These are phyloP conservation scores for Russula sp. DNA, from an alignment of 768 basidiomycete species.

Conservation along the genomic window DNA sequence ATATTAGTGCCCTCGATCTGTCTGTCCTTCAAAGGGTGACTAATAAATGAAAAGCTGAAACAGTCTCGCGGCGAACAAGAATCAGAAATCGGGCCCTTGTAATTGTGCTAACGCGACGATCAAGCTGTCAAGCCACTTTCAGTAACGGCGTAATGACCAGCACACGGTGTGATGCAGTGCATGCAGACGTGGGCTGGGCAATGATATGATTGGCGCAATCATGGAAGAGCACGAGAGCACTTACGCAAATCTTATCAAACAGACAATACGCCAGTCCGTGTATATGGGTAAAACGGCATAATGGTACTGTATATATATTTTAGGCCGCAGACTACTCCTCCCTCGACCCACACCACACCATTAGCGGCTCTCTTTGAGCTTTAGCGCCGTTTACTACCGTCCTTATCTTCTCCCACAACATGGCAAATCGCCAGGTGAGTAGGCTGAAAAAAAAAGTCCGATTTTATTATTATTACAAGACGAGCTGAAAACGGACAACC, in stretches of 20 bases:
- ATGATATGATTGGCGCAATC: neutral
- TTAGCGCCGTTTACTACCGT: neutral
- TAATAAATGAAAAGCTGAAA: neutral
- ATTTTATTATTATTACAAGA: no score
- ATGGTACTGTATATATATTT: slow-evolving; percentile 1
- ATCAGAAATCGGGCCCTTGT: neutral
- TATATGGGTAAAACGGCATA: neutral
- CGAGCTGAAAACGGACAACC: neutral
- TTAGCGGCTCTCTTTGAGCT: neutral
- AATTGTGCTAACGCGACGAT: neutral
- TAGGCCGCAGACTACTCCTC: neutral
- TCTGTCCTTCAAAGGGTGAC: neutral
- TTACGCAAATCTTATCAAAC: slow-evolving; percentile 9
- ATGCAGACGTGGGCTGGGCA: neutral
- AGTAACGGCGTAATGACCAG: slow-evolving; percentile 13
- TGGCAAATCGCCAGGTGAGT: slow-evolving; percentile 20
- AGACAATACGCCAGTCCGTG: neutral
- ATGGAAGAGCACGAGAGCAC: neutral
- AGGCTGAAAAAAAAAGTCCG: slow-evolving; percentile 61
- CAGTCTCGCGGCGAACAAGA: neutral
- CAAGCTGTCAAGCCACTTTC: neutral
- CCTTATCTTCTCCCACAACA: neutral
- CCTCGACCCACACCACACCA: neutral
- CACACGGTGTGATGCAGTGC: neutral
- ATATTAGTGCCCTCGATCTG: neutral